A percentile compares a stretch with the other conserved stretches of the same genome.
phyloP scores from a whole-genome alignment of 2,329 filamentous ascomycete species.

The Curvularia sp. region DNA sequence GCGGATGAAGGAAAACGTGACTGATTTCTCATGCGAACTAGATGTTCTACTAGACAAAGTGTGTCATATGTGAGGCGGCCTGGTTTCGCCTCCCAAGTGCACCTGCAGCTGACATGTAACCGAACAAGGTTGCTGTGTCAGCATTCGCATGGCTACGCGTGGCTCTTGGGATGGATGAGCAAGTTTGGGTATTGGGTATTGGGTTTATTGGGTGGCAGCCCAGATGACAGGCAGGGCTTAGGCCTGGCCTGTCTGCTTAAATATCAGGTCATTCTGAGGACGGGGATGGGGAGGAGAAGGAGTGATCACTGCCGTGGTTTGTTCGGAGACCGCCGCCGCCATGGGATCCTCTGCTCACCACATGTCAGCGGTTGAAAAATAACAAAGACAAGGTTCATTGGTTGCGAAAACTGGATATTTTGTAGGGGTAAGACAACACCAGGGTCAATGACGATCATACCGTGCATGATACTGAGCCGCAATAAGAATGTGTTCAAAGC shows the following conservation, averaged over 20 bases:
- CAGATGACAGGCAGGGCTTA: neutral
- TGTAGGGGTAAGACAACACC: conserved; percentile 1
- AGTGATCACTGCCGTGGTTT: neutral
- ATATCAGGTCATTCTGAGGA: conserved; percentile 3
- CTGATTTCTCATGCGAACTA: conserved; percentile 30
- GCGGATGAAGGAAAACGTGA: conserved; percentile 21
- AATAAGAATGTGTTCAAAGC: neutral
- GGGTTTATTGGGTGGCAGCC: conserved; percentile 3
- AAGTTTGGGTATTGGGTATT: neutral
- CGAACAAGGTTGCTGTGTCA: conserved; percentile 16
- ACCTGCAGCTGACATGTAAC: conserved; percentile 39
- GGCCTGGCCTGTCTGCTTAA: neutral
- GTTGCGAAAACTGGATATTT: conserved; percentile 20
- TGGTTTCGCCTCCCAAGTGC: conserved; percentile 20
- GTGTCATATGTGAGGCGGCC: conserved; percentile 7
- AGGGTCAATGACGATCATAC: conserved; percentile 14
- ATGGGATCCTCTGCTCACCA: neutral
- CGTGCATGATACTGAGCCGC: conserved; percentile 16
- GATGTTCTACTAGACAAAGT: conserved; percentile 11
- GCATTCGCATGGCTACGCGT: conserved; percentile 14
- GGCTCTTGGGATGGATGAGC: conserved; percentile 14
- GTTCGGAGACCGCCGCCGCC: conserved; percentile 1
- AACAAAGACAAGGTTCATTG: neutral
- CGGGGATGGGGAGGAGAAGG: neutral
- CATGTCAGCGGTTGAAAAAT: neutral